Conservation (phyloP, 768 basidiomycete species). For the Russula vinacea region DNA sequence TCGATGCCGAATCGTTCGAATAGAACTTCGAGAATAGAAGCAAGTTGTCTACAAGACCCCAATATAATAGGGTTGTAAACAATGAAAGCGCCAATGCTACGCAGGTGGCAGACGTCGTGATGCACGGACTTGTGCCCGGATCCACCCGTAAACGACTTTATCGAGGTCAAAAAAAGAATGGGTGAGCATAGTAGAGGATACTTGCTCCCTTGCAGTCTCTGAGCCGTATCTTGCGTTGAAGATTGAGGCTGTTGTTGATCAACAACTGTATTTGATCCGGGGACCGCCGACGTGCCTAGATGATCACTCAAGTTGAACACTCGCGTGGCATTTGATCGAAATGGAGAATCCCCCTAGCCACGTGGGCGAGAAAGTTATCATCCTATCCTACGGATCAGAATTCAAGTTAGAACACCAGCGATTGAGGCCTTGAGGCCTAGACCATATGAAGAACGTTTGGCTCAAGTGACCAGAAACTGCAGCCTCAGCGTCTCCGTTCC, state of each 20-base stretch:
- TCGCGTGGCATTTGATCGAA: constrained; percentile 66
- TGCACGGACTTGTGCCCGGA: neutral
- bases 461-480: constrained; percentile 84
- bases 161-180: neutral
- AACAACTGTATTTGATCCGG: constrained; percentile 1
- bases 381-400: constrained; percentile 58
- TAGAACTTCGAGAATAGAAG: constrained; percentile 9
- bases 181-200: neutral
- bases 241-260: neutral
- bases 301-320: constrained; percentile 57
- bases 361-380: constrained; percentile 63
- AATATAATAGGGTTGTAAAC: neutral
- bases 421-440: neutral
- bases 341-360: constrained; percentile 67
- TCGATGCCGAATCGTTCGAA: constrained; percentile 3
- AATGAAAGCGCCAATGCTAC: neutral
- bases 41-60: neutral
- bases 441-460: constrained; percentile 46
- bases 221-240: neutral
- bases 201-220: neutral
- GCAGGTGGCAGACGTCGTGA: neutral
- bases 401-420: neutral
- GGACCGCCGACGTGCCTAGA: constrained; percentile 1
- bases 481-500: constrained; percentile 49
- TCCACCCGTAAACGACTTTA: neutral